Conservation (phyloP, 106 monocot species). For the Hemerocallis citrina region DNA sequence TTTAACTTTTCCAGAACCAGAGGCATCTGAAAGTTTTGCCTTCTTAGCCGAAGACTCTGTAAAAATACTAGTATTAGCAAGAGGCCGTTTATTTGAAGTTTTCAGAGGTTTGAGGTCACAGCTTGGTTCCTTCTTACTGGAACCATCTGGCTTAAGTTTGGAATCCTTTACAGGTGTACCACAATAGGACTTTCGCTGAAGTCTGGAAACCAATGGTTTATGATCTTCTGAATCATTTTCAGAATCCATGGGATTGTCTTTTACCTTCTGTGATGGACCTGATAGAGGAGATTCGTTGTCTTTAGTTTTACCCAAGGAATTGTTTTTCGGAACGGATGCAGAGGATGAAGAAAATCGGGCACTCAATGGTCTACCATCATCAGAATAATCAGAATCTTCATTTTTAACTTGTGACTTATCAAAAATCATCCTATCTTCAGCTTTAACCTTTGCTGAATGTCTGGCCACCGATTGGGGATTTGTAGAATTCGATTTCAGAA, state of each 20-base stretch:
- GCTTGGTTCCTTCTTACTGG: conserved; percentile 14
- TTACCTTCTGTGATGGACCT: neutral
- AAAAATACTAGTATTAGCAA: conserved; percentile 7
- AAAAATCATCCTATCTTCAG: neutral
- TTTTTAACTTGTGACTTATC: neutral
- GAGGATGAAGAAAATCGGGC: conserved; percentile 22
- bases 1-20: conserved; percentile 27
- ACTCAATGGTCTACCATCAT: conserved; percentile 25
- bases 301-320: neutral
- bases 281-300: neutral
- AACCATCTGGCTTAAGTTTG: conserved; percentile 33
- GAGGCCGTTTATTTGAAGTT: conserved; percentile 37
- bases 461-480: neutral
- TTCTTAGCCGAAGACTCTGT: conserved; percentile 32
- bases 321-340: too few relatives aligned
- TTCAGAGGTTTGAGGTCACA: conserved; percentile 8
- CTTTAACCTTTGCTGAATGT: neutral
- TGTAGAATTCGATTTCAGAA: conserved; percentile 4
- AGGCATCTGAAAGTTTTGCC: conserved; percentile 33
- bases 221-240: conserved; percentile 60
- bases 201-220: conserved; percentile 37
- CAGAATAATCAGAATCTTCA: conserved; percentile 27
- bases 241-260: conserved; percentile 3
- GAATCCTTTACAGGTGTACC: conserved; percentile 19
- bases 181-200: conserved; percentile 27